Base-by-base conservation (phyloP, 2,329 filamentous ascomycete species). In the Lachnum nothofagi region DNA sequence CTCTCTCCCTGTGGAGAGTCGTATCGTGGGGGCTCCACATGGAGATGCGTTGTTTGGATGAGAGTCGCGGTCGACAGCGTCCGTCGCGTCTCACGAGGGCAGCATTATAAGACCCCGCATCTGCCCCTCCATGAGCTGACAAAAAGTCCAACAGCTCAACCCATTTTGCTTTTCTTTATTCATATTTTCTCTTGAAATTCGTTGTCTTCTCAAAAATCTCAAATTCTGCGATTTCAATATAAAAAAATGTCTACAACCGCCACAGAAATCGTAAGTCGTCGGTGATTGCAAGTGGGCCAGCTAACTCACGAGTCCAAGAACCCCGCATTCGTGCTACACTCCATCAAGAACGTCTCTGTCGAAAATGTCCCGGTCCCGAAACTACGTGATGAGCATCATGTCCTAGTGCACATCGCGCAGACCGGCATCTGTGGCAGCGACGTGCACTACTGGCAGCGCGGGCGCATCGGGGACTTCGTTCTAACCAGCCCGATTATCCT, bases 351-450 rank as follows among this genome's bases (percentile, higher is more conserved):
- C 27, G 68, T 74, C 41, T 61, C 63, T 5, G 70, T 77, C 44
- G 72, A 76, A 55, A 61, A 73, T 50, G 67, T 72, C 0, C 59
- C 67, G 1, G 60, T 70, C 3, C 72, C 71, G 0, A 56, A 60
- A 8, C 65, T 75, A 4, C 60, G 63, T 27, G 64, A 71, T 43
- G 63, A 67, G 29, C 52, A 67, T 42, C 70, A 75, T 50, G 72
- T 75, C 0, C 65, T 67, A 19, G 67, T 76, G 0, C 69, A 71
- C 31, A 62, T 76, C 38, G 63, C 67, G 42, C 69, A 73, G 55
- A 75, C 71, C 3, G 67, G 73, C 31, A 74, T 75, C 42, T 75
- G 72, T 50, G 72, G 72, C 25, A 68, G 65, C 35, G 71, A 74
- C 43, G 67, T 73, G 2, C 70, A 74, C 57, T 72, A 70, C 29